Base-by-base conservation (phyloP, 2,329 filamentous ascomycete genomes). In the Moelleriella libera region DNA sequence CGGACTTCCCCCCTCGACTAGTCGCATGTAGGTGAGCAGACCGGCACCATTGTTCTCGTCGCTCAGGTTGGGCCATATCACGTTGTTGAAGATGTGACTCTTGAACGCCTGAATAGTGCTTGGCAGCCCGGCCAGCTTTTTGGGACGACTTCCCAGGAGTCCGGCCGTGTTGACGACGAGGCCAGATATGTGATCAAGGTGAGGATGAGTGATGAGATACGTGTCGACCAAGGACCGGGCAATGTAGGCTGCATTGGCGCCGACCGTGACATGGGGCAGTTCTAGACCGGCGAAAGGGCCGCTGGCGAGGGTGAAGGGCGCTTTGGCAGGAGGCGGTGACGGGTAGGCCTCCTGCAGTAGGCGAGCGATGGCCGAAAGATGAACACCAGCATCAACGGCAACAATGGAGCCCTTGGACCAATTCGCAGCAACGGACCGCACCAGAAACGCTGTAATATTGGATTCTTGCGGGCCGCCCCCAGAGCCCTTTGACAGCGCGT, bases 51-150 rank as follows among this genome's bases (percentile, higher is more conserved):
- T 88, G 61, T 95, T 92, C 66, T 98, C 92, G 58, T 98, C 90
- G 0, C 88, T 94, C 40, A 98, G 68, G 55, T 98, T 98, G 0
- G 92, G 92, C 92, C 92, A 98, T 47, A 97, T 94, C 49, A 95
- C 71, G 58, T 96, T 94, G 65, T 98, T 98, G 70, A 98, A 98
- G 50, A 98, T 87, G 64, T 98, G 89, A 1, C 74, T 80, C 62
- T 95, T 97, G 64, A 98, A 82, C 0, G 90, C 89, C 43, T 87
- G 76, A 46, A 98, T 89, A n/a, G 90, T 94, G 30, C 80, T 83
- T 0, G 89, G 88, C 4, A 97, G 69, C 0, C 85, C 90, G 1
- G 90, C 88, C 11, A 98, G 71, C 29, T 84, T 80, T 65, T 97
- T 98, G 0, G 88, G 87, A 30, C 82, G 79, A 2, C 83, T 78